These are phyloP conservation scores for Xylariaceae sp. DNA, from an alignment of 2,329 filamentous ascomycete species.

Conservation along the genomic window DNA sequence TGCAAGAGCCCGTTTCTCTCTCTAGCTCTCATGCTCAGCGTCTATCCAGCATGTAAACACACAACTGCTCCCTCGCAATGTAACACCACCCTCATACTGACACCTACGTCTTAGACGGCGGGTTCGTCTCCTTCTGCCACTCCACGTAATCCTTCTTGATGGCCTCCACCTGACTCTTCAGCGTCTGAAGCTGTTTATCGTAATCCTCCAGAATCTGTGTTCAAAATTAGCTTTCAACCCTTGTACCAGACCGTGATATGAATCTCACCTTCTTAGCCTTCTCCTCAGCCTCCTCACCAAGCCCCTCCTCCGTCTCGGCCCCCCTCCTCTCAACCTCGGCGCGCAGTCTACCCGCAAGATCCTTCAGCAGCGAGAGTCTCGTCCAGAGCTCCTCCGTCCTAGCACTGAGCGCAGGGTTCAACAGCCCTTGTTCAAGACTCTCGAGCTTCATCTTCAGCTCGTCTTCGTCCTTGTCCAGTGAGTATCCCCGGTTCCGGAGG, in stretches of 20 bases:
- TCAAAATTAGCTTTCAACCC: constrained; percentile 17
- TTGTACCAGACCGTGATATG: constrained; percentile 9
- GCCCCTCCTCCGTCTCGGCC: constrained; percentile 48
- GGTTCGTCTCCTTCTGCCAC: constrained; percentile 50
- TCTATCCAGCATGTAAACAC: too few relatives aligned
- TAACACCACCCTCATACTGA: too few relatives aligned
- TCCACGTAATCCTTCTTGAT: constrained; percentile 54
- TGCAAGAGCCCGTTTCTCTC: too few relatives aligned
- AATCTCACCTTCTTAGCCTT: constrained; percentile 67
- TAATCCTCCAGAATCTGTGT: constrained; percentile 72
- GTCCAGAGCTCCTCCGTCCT: constrained; percentile 85
- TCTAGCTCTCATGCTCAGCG: too few relatives aligned
- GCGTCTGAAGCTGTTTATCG: constrained; percentile 71
- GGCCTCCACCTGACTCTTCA: constrained; percentile 68
- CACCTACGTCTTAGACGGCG: constrained; percentile 28
- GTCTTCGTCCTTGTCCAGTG: constrained; percentile 75
- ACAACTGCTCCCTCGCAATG: too few relatives aligned
- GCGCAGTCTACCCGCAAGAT: constrained; percentile 67
- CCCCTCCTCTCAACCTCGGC: constrained; percentile 69
- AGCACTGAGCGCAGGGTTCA: constrained; percentile 70
- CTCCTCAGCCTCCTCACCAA: constrained; percentile 67
- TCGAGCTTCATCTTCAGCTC: constrained; percentile 69
- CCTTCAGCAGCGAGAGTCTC: constrained; percentile 68
- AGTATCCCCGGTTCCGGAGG: constrained; percentile 75
- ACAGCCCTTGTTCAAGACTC: constrained; percentile 63